Evolutionary conservation across 345 rosid species (phyloP), one percentile per base, ranked within the genome.

Genomic region (Populus euphratica): DNA sequence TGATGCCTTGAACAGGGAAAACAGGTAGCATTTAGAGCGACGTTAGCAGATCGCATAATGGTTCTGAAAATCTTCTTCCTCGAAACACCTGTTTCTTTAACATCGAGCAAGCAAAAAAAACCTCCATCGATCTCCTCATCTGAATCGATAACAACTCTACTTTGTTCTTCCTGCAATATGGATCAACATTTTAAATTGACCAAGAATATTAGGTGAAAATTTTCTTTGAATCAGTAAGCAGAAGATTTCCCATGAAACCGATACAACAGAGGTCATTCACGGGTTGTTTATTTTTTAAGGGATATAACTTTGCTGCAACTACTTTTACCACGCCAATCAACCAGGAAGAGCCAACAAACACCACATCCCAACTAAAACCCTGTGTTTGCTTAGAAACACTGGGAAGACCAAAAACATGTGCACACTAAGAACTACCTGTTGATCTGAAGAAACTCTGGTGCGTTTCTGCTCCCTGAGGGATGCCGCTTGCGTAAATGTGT

Each of bases 91-190:
- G 84, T 81, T 82, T 87, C 87, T 80, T 86, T 88, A 66, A 76
- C 85, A 12, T 88, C 69, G 29, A 94, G 76, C 83, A 96, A 89
- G 90, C 89, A 92, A 72, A 90, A 85, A 80, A 94, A 88, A 68
- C 91, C 96, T 84, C 79, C 87, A 67, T 90, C 88, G 2, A 92
- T 86, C 68, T 91, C 99, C 78, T 92, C 99, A 81, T 96, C 97
- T 18, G 93, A 91, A 63, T 92, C 93, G 79, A 84, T 84, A 67
- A 80, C 66, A 43, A 89, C 69, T 80, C 74, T 82, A 74, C 77
- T 44, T 75, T 81, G 82, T 70, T 68, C 89, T 79, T 81, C 83
- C 89, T 92, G 97, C 86, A 81, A 43, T 47, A 54, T 49, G 54
- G 47, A 76, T 17, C 71, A 62, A 11, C 49, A 71, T 68, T 78